Conservation (phyloP, 2,329 filamentous ascomycete genomes). For the Fusarium paranaense region DNA sequence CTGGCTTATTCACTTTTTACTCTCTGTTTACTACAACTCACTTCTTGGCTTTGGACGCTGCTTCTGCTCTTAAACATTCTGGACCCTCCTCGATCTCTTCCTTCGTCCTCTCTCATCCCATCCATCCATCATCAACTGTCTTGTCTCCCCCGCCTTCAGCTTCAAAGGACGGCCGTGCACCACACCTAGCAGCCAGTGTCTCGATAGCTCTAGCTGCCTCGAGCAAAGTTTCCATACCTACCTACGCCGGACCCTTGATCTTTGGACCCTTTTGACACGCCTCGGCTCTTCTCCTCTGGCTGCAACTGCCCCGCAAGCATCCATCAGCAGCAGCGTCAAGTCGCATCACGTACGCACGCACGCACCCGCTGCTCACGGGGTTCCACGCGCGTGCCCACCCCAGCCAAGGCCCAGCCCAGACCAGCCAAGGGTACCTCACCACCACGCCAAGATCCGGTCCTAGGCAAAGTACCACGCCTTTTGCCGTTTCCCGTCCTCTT, state of each 20-base stretch:
- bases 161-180: conserved; percentile 30
- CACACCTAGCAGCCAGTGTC: conserved; percentile 10
- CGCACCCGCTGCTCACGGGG: conserved; percentile 14
- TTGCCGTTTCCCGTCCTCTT: conserved; percentile 29
- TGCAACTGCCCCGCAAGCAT: conserved; percentile 32
- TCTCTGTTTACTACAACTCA: conserved; percentile 11
- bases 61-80: background rate
- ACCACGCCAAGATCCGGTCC: conserved; percentile 17
- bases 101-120: background rate
- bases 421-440: conserved; percentile 17
- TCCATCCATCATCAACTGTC: conserved; percentile 1
- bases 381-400: conserved; percentile 12
- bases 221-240: background rate
- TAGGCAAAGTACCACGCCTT: conserved; percentile 21
- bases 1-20: conserved; percentile 5
- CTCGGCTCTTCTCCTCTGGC: background rate
- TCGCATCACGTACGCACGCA: conserved; percentile 22
- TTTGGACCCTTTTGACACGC: conserved; percentile 6
- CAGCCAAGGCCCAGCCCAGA: background rate
- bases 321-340: conserved; percentile 5
- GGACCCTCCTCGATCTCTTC: background rate
- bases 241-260: conserved; percentile 12
- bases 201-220: background rate
- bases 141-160: conserved; percentile 28
- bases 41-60: conserved; percentile 18